Evolutionary conservation across 1,139 yeast species (phyloP), one percentile per base, ranked within the genome.

Genomic region (Trichomonascaceae sp.): DNA sequence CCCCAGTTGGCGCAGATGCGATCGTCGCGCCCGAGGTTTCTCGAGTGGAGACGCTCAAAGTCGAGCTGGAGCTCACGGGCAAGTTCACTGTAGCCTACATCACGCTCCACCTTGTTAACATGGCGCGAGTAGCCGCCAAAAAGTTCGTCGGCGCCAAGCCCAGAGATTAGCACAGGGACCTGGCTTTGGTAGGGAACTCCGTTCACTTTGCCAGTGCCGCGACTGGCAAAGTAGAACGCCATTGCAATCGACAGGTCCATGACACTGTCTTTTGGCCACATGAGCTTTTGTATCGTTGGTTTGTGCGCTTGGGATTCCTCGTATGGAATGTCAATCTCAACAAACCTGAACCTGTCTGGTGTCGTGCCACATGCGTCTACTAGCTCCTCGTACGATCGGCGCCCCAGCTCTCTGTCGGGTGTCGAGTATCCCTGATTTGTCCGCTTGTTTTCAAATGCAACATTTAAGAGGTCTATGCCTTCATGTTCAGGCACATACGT

Each of bases 81-180:
- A 13, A 77, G 52, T 17, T 59, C 60, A 1, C 43, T 51, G 14
- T 52, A 49, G 3, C 65, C 56, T 2, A 41, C 38, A 0, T 29
- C 38, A 1, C 47, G 38, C 23, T 20, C 9, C 22, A 43, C 45
- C 30, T 43, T 43, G 23, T 72, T 59, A 36, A 73, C 75, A 49
- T 81, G 93, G 26, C 93, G 58, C 1, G 84, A 80, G 53, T 89
- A 89, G 0, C 99, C 99, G 0, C 93, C 99, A 61, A 80, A 85
- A 18, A 74, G 60, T 56, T 89, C 98, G 57, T 89, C 99, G 0
- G 98, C 98, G 1, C 99, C 99, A n/a, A 89, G 64, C 0, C 99
- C 98, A 38, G 94, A 81, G 28, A 92, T 63, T 8, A 87, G 57
- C 0, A 87, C 94, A 43, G 74, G 72, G 8, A 84, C 71, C 5